Percentiles rank a stretch among this genome's conserved stretches.
Conservation (phyloP, 176 grass and related monocot species). For the Carex myosuroides region DNA sequence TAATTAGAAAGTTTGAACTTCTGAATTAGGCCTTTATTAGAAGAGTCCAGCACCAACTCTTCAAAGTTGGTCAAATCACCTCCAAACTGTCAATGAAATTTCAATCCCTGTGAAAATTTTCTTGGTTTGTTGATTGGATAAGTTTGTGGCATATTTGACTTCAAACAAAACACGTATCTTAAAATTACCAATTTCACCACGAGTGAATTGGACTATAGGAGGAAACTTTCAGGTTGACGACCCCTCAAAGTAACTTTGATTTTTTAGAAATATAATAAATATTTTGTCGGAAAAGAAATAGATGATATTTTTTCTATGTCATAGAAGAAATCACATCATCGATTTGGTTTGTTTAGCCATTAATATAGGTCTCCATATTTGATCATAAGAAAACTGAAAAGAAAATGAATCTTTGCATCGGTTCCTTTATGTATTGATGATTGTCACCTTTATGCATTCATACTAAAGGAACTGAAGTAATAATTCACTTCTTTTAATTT, state of each 20-base stretch:
- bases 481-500: no score
- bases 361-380: no score
- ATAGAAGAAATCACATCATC: no score
- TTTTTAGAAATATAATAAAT: no score
- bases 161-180: background rate
- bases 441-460: no score
- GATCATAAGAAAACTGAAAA: no score
- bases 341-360: no score
- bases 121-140: background rate
- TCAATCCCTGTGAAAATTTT: background rate
- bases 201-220: background rate
- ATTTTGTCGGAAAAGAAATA: no score
- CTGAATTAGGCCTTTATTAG: background rate
- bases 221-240: background rate
- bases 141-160: conserved; percentile 7
- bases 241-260: background rate
- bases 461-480: no score
- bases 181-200: background rate
- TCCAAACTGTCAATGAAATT: background rate
- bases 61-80: conserved; percentile 7
- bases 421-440: no score
- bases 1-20: background rate
- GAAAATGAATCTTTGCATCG: no score
- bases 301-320: no score
- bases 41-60: background rate